phyloP scores from a whole-genome alignment of 1,284 basidiomycete species.

The Pholiota adiposa region DNA sequence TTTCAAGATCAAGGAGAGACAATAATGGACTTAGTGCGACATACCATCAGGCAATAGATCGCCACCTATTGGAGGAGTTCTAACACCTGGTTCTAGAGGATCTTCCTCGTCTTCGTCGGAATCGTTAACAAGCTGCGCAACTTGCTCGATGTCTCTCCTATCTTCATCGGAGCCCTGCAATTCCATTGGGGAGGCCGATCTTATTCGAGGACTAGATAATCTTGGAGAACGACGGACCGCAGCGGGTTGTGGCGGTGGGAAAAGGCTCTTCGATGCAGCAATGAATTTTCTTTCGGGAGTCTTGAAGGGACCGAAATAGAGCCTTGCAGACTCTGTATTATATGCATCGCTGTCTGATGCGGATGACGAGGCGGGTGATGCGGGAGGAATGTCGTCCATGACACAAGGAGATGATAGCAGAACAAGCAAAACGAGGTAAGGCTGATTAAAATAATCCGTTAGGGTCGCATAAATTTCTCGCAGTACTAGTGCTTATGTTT shows the following conservation, averaged over 20 bases:
- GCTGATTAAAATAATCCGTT: background rate
- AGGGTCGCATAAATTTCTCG: constrained; percentile 8
- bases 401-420: constrained; percentile 4
- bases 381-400: constrained; percentile 26
- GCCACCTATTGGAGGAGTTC: constrained; percentile 49
- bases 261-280: constrained; percentile 34
- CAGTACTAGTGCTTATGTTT: background rate
- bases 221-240: constrained; percentile 57
- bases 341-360: constrained; percentile 40
- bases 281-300: constrained; percentile 59
- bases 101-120: constrained; percentile 36
- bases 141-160: constrained; percentile 24
- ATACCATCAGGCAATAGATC: constrained; percentile 47
- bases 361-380: constrained; percentile 29
- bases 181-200: constrained; percentile 27
- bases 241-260: constrained; percentile 29
- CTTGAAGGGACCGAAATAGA: constrained; percentile 57
- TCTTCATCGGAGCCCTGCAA: constrained; percentile 19
- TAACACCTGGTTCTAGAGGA: constrained; percentile 34
- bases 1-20: background rate
- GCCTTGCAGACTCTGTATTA: constrained; percentile 42
- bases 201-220: constrained; percentile 42
- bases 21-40: constrained; percentile 15
- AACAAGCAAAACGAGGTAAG: background rate
- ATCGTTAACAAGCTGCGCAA: constrained; percentile 33